Evolutionary conservation across 75 land plant species (phyloP).

Genomic region (Gnetum montanum): DNA sequence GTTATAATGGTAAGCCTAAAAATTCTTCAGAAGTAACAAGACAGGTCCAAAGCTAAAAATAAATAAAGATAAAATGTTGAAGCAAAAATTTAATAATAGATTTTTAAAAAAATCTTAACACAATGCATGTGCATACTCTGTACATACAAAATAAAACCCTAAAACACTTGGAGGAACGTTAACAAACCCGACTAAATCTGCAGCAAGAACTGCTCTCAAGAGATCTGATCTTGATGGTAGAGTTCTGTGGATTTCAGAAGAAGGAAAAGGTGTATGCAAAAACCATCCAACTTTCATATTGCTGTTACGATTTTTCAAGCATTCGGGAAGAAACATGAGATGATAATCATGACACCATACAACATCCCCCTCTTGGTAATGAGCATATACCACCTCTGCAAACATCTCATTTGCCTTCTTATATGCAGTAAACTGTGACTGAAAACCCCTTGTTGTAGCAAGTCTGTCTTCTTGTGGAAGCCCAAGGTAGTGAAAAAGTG

Average conservation of each 20-base stretch:
- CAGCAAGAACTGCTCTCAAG: slow-evolving; percentile 82
- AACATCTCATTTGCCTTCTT: slow-evolving; percentile 91
- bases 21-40: no score
- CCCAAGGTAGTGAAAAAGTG: slow-evolving; percentile 97
- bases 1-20: no score
- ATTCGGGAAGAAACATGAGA: slow-evolving; percentile 95
- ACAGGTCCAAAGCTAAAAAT: neutral
- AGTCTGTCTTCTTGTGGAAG: slow-evolving; percentile 97
- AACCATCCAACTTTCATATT: slow-evolving; percentile 99
- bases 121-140: no score
- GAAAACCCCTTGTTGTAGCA: slow-evolving; percentile 93
- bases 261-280: slow-evolving; percentile 97
- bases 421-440: slow-evolving; percentile 98
- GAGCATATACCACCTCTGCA: slow-evolving; percentile 80
- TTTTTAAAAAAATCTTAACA: no score
- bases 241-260: slow-evolving; percentile 94
- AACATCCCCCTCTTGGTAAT: slow-evolving; percentile 90
- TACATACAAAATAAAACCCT: no score
- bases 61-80: neutral
- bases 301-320: slow-evolving; percentile 62
- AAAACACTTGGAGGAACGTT: no score
- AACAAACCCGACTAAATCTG: slow-evolving; percentile 94
- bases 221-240: slow-evolving; percentile 88
- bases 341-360: slow-evolving; percentile 99
- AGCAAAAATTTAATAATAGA: neutral